Base-by-base conservation (phyloP, 2,329 filamentous ascomycete species). In the Stenocarpella maydis region DNA sequence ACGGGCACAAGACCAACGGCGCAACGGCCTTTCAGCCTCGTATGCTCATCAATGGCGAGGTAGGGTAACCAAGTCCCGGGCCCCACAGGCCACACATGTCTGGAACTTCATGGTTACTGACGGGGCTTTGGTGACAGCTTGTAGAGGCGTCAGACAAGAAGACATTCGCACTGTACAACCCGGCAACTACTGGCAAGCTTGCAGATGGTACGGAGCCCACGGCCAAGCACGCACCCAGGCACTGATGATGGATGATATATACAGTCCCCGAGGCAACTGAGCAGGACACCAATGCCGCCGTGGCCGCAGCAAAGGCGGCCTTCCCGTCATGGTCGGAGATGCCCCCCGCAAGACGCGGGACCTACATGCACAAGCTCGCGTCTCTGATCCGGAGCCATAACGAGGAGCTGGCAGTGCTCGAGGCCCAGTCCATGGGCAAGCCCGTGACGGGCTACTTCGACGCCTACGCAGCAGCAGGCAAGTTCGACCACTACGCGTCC, bases 21-120 rank as follows among this genome's bases (percentile, higher is more conserved):
- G 6, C 50, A 26, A 49, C 15, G 3, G 7, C 28, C 4, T 55
- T 77, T 28, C 61, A 82, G 70, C 79, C 78, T 31, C 78, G 80
- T 21, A 78, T 86, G 67, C 85, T 85, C 73, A 86, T 87, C 76
- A 84, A 87, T 74, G 83, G 84, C 74, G 78, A 66, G 50, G 64
- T 66, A 34, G n/a, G n/a, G n/a, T n/a, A n/a, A n/a, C n/a, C n/a
- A n/a, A 14, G 64, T 45, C 5, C 10, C 8, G 8, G 19, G 45
- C 3, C 2, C 8, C 19, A 4, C 1, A 14, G 9, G 12, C 5
- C 7, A 26, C 26, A 6, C 8, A 26, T 26, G 6, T 19, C 1
- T 31, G 8, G 5, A 15, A 2, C 10, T 6, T 9, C 8, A 4
- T 28, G 7, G 43, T 26, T n/a, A 26, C 50, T 66, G 15, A 66